Percentiles rank a stretch among this genome's conserved stretches.
phyloP scores from a whole-genome alignment of 257 asterid species.

The Lantana camara region DNA sequence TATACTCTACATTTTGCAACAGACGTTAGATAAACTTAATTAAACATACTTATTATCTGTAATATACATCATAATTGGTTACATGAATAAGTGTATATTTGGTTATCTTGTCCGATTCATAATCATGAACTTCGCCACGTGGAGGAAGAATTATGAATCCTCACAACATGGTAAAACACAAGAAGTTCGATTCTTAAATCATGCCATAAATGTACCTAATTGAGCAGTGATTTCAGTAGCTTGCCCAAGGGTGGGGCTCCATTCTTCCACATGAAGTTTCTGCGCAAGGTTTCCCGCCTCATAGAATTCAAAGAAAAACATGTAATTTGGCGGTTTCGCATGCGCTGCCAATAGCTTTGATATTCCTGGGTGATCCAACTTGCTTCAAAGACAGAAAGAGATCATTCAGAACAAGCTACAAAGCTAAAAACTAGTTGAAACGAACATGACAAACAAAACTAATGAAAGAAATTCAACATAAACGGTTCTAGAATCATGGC shows the following conservation, averaged over 20 bases:
- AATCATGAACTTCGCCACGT: neutral
- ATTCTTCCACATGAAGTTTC: constrained; percentile 83
- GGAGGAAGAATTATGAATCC: neutral
- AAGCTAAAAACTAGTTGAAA: neutral
- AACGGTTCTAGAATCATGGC: neutral
- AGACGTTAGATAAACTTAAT: neutral
- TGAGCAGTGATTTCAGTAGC: constrained; percentile 45
- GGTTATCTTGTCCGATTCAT: neutral
- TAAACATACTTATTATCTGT: neutral
- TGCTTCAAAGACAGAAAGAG: constrained; percentile 46
- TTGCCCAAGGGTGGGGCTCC: constrained; percentile 61
- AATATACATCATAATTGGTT: neutral
- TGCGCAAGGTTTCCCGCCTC: constrained; percentile 76
- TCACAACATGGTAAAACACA: neutral
- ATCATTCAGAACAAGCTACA: constrained; percentile 27
- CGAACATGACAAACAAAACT: constrained; percentile 9
- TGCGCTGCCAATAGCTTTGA: constrained; percentile 86
- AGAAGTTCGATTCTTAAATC: constrained; percentile 9
- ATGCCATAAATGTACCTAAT: constrained; percentile 52
- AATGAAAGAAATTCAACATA: neutral
- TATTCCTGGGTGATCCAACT: constrained; percentile 83
- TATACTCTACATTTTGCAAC: no score
- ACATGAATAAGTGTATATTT: neutral
- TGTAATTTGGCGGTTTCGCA: constrained; percentile 87
- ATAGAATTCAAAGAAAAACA: constrained; percentile 75